Evolutionary conservation across 345 rosid genomes (phyloP).

Genomic region (Camelina sativa): DNA sequence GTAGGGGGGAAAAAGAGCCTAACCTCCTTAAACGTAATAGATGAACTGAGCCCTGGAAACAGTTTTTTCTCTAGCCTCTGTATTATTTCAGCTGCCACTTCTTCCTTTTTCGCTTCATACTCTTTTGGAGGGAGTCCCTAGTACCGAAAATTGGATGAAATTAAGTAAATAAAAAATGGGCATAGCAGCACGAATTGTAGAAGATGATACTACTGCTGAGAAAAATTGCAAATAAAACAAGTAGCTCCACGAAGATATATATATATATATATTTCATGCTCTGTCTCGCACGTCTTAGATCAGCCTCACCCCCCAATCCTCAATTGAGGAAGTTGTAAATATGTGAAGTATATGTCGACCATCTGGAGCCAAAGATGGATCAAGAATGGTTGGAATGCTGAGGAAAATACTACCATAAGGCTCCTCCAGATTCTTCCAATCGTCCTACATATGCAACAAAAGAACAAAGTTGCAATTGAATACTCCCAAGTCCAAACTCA

Average conservation of each 20-base stretch:
- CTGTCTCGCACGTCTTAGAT: conserved; percentile 18
- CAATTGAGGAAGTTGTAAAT: conserved; percentile 85
- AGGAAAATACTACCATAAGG: conserved; percentile 94
- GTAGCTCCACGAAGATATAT: background rate
- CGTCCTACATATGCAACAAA: conserved; percentile 50
- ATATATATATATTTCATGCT: conserved; percentile 9
- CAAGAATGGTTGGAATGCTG: conserved; percentile 95
- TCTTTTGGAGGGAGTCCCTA: conserved; percentile 79
- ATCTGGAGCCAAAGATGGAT: conserved; percentile 82
- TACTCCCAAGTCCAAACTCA: background rate
- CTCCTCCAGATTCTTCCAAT: conserved; percentile 75
- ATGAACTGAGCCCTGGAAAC: conserved; percentile 79
- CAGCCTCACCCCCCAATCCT: conserved; percentile 80
- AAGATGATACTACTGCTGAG: conserved; percentile 4
- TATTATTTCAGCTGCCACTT: conserved; percentile 64
- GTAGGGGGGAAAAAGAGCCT: background rate
- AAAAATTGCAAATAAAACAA: background rate
- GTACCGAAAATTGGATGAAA: conserved; percentile 16
- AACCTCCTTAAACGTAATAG: conserved; percentile 87
- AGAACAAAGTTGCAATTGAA: background rate
- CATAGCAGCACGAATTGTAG: background rate
- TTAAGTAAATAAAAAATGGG: background rate
- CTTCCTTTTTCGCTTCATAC: conserved; percentile 79
- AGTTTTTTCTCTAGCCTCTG: conserved; percentile 80
- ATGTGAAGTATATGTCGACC: conserved; percentile 88